Evolutionary conservation across 331 rosid species (phyloP), one percentile per base, ranked within the genome.

Genomic region (Pyrus hybrid): DNA sequence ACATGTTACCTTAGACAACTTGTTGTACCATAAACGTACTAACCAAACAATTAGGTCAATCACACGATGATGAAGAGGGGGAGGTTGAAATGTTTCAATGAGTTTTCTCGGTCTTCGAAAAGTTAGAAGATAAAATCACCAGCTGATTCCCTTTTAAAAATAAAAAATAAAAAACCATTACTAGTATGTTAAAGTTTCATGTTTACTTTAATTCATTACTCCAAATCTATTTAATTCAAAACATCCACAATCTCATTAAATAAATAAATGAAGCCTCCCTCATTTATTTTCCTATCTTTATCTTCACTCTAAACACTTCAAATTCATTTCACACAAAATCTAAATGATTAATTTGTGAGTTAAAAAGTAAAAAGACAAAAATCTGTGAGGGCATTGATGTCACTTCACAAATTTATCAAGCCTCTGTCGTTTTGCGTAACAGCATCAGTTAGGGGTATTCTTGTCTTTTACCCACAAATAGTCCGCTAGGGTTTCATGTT

Each of bases 101-200:
- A 37, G 43, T 9, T 2, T 35, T 35, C 12, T 35, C 4, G 13
- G 0, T 37, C 4, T 37, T 37, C 43, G 3, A 9, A 37, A 37
- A 0, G 0, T 9, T 37, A 0, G 4, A 37, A 0, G 0, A 2
- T 0, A 1, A 37, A 37, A 0, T 1, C 4, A 37, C 0, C 4
- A 9, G 43, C 1, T 37, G 1, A 1, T 9, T 1, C 0, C 3
- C 0, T 8, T 33, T 35, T n/a, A n/a, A 2, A 33, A 33, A 33
- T 2, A 35, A 35, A 35, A 8, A 1, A 32, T 26, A 6, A 6
- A 35, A 35, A 9, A 9, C 12, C 43, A 9, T 37, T 37, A 2
- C 13, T 37, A 37, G 43, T 37, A 37, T 9, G 43, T 37, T 37
- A 37, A 37, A 37, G 43, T 37, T 37, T 37, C 43, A 37, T 3